Evolutionary conservation across 805 yeast species (phyloP), one percentile per base, ranked within the genome.

Genomic region (Ogataea populi-albae): DNA sequence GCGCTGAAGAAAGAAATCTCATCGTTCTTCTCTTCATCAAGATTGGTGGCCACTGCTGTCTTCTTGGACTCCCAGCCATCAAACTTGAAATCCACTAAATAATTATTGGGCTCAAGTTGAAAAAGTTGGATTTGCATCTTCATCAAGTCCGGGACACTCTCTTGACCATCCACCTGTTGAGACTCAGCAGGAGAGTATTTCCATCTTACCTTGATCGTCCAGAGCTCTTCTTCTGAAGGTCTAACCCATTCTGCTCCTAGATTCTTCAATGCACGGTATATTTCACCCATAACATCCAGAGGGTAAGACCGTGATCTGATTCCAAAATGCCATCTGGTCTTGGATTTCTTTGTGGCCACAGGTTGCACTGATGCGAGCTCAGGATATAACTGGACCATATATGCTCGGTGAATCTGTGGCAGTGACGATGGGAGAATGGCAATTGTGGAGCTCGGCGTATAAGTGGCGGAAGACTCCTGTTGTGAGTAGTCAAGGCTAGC

Each of bases 271-370:
- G 98, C 98, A 30, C 96, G 73, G 64, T 93, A 93, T 28, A 93
- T 89, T 59, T 93, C 98, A 18, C 97, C 96, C 98, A 93, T 93
- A 3, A 93, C 98, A 61, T 93, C 98, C 50, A 93, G 69, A 22
- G 98, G 98, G 57, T 93, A 93, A 1, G 96, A 86, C 52, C 97
- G 73, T 6, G 96, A 87, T 57, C 98, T 73, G 42, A 93, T 93
- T 47, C 98, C 98, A 57, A 93, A 93, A 68, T 93, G 98, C 98
- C 98, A 93, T 62, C 95, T 79, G 5, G 96, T 86, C 62, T 88
- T 91, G 43, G 91, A 84, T 59, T 86, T 87, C 60, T 91, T 88
- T 30, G 83, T 71, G 0, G 75, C 62, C 34, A 79, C 72, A 6
- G 77, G 64, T 26, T 66, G 66, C n/a, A 63, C 50, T 15, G 61